A percentile compares a stretch with the other conserved stretches of the same genome.
phyloP scores from a whole-genome alignment of 345 rosid genomes.

The Brassica rapa region DNA sequence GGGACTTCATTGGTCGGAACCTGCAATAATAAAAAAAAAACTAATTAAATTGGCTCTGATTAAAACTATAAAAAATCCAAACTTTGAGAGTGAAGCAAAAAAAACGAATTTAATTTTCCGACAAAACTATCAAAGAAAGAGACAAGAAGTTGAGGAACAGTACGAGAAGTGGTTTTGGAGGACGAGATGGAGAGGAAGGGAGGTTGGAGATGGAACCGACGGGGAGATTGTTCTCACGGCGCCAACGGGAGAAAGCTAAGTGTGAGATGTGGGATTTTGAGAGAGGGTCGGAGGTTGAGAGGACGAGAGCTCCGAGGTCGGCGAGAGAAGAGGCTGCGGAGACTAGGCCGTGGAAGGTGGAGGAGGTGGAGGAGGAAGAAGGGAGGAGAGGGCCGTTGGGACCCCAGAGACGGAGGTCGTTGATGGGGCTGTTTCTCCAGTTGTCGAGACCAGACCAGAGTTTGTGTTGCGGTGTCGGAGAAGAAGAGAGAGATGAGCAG shows the following conservation, averaged over 20 bases:
- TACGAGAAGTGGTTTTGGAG: conserved; percentile 69
- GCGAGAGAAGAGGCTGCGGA: conserved; percentile 75
- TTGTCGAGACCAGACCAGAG: conserved; percentile 69
- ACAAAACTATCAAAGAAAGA: neutral
- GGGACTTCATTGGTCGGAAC: conserved; percentile 80
- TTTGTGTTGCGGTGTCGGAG: conserved; percentile 32
- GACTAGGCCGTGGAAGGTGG: neutral
- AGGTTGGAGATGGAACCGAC: conserved; percentile 53
- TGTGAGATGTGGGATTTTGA: conserved; percentile 73
- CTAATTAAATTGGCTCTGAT: neutral
- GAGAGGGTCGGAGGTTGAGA: conserved; percentile 68
- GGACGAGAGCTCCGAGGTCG: conserved; percentile 81
- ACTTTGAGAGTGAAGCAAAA: neutral
- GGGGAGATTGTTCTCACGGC: conserved; percentile 52
- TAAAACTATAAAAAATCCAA: neutral
- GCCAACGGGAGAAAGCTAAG: conserved; percentile 78
- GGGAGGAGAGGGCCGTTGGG: conserved; percentile 61
- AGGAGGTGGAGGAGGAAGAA: neutral
- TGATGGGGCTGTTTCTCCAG: conserved; percentile 71
- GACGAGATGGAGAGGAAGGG: conserved; percentile 78
- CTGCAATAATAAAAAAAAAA: conserved; percentile 35
- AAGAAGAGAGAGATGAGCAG: neutral
- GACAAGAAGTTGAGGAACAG: conserved; percentile 16
- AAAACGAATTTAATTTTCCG: too few relatives aligned
- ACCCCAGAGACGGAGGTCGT: conserved; percentile 78